These are phyloP conservation scores for Hortaea werneckii DNA, from an alignment of 2,329 filamentous ascomycete species.

Conservation along the genomic window DNA sequence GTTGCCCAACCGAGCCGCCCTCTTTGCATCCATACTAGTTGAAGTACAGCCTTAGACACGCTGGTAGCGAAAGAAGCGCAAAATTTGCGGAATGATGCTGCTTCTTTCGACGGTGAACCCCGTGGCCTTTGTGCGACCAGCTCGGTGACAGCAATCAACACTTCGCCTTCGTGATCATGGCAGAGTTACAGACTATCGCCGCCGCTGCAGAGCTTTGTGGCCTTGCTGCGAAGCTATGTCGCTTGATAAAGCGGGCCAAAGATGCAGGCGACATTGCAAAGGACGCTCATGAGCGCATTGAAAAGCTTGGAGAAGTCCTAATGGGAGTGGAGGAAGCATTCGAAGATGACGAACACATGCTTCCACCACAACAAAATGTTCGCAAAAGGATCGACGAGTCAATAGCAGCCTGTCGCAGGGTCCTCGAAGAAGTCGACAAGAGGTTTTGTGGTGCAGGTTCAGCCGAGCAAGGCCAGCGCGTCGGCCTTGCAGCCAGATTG, in stretches of 20 bases:
- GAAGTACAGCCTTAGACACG: no score
- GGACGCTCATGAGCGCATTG: conserved; percentile 8
- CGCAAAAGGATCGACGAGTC: conserved; percentile 6
- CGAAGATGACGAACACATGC: conserved; percentile 4
- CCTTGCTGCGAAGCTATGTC: conserved; percentile 7
- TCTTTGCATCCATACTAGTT: no score
- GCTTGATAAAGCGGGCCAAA: conserved; percentile 13
- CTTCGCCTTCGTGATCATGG: conserved; percentile 3
- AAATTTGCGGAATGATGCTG: no score
- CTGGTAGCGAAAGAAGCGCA: no score
- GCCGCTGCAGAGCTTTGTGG: conserved; percentile 11
- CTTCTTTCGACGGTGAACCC: no score
- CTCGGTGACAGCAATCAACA: neutral
- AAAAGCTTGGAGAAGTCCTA: conserved; percentile 9
- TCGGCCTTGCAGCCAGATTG: conserved; percentile 4
- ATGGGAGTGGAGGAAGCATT: conserved; percentile 8
- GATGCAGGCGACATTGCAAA: conserved; percentile 14
- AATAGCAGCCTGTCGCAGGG: conserved; percentile 3
- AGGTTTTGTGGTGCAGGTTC: conserved; percentile 1
- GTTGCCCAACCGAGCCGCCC: no score
- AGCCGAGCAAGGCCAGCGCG: neutral
- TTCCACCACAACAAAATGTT: neutral
- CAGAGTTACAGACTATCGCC: conserved; percentile 11
- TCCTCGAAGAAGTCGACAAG: conserved; percentile 6
- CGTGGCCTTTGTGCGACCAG: no score